Conservation (phyloP, 352 stramenopile genomes). For the Globisporangium canariense region DNA sequence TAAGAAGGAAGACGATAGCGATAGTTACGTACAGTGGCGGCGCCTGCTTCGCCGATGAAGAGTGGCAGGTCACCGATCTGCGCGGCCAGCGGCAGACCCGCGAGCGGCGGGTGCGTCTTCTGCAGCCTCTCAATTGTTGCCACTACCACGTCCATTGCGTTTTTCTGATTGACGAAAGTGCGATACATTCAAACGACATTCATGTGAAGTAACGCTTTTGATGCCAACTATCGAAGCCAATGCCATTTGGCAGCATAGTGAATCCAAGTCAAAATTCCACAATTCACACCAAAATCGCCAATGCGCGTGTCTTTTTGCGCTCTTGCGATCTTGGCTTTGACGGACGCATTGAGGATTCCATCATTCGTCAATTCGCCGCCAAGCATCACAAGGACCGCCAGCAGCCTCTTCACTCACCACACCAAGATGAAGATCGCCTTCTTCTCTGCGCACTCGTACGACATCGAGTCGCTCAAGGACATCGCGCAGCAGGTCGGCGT, state of each 20-base stretch:
- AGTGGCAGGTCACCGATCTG: constrained; percentile 39
- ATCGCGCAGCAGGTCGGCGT: constrained; percentile 40
- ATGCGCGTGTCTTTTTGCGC: neutral
- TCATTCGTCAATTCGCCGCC: constrained; percentile 5
- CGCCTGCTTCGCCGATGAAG: constrained; percentile 55
- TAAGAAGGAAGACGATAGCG: too few relatives aligned
- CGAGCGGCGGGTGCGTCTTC: constrained; percentile 42
- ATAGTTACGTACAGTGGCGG: constrained; percentile 33
- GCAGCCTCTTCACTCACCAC: neutral
- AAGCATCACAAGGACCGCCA: neutral
- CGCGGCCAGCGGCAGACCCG: constrained; percentile 39
- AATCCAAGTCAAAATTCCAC: too few relatives aligned
- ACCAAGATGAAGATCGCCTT: constrained; percentile 69
- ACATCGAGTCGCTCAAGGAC: constrained; percentile 55
- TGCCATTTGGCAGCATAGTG: too few relatives aligned
- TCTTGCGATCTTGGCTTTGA: too few relatives aligned
- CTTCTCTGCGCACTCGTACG: constrained; percentile 74
- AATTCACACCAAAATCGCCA: too few relatives aligned
- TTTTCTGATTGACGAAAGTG: neutral
- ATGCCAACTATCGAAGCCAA: too few relatives aligned
- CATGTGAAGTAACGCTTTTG: too few relatives aligned
- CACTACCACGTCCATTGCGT: constrained; percentile 27
- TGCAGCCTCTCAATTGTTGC: constrained; percentile 36
- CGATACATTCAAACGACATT: too few relatives aligned
- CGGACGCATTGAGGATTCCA: neutral